Percentiles rank a stretch among this genome's conserved stretches.
phyloP scores from a whole-genome alignment of 2,329 filamentous ascomycete genomes.

The Knufia petricola region DNA sequence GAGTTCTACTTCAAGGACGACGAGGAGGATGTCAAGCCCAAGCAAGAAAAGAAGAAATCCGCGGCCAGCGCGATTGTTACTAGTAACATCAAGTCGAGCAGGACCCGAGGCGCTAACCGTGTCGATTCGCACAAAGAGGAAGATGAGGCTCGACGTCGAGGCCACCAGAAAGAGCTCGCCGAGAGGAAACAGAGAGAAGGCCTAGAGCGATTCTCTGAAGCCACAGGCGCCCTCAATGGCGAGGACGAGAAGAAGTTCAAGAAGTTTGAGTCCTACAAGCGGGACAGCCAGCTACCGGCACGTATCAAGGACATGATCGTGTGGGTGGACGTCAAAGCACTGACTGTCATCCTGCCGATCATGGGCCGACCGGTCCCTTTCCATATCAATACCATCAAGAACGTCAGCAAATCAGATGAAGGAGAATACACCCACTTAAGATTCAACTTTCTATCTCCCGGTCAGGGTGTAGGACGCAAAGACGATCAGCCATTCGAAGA shows the following conservation, averaged over 20 bases:
- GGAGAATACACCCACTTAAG: constrained; percentile 87
- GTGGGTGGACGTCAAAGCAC: constrained; percentile 81
- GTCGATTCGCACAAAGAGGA: constrained; percentile 73
- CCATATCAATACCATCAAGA: constrained; percentile 97
- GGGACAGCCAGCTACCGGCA: constrained; percentile 82
- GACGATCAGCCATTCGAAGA: constrained; percentile 98
- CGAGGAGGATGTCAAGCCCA: constrained; percentile 65
- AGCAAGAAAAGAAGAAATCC: constrained; percentile 82
- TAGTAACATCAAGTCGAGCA: constrained; percentile 90
- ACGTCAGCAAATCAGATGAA: constrained; percentile 94
- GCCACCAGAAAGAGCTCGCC: constrained; percentile 86
- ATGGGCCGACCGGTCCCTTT: constrained; percentile 97
- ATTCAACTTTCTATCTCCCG: constrained; percentile 94
- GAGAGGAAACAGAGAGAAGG: constrained; percentile 83
- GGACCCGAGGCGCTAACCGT: constrained; percentile 73
- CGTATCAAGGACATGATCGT: constrained; percentile 79
- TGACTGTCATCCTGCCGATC: constrained; percentile 84
- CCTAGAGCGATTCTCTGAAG: constrained; percentile 73
- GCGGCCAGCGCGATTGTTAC: constrained; percentile 79
- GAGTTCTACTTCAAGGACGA: constrained; percentile 99
- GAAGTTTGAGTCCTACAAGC: constrained; percentile 97
- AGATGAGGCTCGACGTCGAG: constrained; percentile 66
- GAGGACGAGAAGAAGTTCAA: constrained; percentile 98
- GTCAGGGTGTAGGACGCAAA: constrained; percentile 92
- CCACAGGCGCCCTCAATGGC: constrained; percentile 74